These are phyloP conservation scores for Apiosordaria backusii DNA, from an alignment of 495 filamentous ascomycete species.

Conservation along the genomic window DNA sequence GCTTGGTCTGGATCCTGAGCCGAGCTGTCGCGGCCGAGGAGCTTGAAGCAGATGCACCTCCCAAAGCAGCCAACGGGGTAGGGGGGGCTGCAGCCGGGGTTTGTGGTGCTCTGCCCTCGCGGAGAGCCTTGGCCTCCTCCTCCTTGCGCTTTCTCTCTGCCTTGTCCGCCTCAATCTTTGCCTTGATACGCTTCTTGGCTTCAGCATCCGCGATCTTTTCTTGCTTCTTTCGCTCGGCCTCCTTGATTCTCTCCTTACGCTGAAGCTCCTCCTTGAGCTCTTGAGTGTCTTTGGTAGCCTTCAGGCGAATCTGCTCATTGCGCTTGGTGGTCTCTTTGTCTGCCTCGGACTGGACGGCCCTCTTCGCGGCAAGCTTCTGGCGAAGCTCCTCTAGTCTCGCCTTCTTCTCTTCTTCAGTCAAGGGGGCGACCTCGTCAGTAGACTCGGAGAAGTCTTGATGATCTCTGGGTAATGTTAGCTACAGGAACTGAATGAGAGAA, in stretches of 20 bases:
- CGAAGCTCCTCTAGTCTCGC: constrained; percentile 70
- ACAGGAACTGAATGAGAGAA: not conserved
- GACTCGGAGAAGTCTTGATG: constrained; percentile 94
- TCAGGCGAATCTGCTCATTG: constrained; percentile 92
- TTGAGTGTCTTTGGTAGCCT: constrained; percentile 74
- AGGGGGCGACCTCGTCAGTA: constrained; percentile 80
- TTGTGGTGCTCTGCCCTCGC: constrained; percentile 65
- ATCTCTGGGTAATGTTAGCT: constrained; percentile 36
- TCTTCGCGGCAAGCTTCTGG: constrained; percentile 69
- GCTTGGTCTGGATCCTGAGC: constrained; percentile 71
- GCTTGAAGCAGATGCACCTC: constrained; percentile 34
- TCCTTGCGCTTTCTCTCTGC: constrained; percentile 76
- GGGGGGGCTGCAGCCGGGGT: constrained; percentile 35
- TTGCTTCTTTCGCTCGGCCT: constrained; percentile 73
- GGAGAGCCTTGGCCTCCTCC: constrained; percentile 76
- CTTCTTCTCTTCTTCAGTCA: constrained; percentile 91
- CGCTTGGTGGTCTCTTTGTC: constrained; percentile 83
- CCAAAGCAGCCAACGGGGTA: constrained; percentile 31
- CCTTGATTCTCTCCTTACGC: constrained; percentile 85
- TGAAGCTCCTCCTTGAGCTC: constrained; percentile 78
- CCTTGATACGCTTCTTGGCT: constrained; percentile 82
- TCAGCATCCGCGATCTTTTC: constrained; percentile 87
- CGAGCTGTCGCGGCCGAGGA: constrained; percentile 59
- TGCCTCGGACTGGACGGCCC: constrained; percentile 60
- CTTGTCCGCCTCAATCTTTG: constrained; percentile 88